These are phyloP conservation scores for Tritrichomonas foetus DNA, from an alignment of 208 protist genomes.

Conservation along the genomic window DNA sequence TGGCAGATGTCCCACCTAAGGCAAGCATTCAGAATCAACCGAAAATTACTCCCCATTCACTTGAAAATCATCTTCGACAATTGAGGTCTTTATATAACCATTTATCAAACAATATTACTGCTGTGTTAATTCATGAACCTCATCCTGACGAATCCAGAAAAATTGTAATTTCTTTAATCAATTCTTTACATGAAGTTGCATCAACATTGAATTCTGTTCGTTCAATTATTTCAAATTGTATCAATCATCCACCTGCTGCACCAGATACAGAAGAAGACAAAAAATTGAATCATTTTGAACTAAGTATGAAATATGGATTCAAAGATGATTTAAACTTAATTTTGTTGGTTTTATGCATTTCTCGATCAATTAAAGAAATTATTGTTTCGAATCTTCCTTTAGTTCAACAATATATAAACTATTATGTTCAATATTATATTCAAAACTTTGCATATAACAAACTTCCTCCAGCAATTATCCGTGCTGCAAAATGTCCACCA, in stretches of 20 bases:
- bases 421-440: not conserved
- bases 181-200: not conserved
- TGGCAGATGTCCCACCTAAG: not conserved
- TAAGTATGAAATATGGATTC: not conserved
- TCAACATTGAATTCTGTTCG: not conserved
- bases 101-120: not conserved
- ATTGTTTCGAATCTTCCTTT: not conserved
- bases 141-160: not conserved
- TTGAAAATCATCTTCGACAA: not conserved
- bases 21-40: not conserved
- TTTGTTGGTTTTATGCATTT: not conserved
- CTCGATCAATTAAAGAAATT: not conserved
- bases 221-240: not conserved
- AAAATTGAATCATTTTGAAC: not conserved
- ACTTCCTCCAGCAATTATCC: not conserved
- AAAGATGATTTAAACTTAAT: not conserved
- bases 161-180: not conserved
- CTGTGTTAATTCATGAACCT: not conserved
- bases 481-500: not conserved
- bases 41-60: not conserved
- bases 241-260: not conserved
- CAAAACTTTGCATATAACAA: constrained; percentile 15
- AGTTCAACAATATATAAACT: not conserved
- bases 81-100: not conserved
- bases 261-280: not conserved